Percentiles rank a stretch among this genome's conserved stretches.
Conservation (phyloP, 345 rosid species). For the Lenwebbia sp. region DNA sequence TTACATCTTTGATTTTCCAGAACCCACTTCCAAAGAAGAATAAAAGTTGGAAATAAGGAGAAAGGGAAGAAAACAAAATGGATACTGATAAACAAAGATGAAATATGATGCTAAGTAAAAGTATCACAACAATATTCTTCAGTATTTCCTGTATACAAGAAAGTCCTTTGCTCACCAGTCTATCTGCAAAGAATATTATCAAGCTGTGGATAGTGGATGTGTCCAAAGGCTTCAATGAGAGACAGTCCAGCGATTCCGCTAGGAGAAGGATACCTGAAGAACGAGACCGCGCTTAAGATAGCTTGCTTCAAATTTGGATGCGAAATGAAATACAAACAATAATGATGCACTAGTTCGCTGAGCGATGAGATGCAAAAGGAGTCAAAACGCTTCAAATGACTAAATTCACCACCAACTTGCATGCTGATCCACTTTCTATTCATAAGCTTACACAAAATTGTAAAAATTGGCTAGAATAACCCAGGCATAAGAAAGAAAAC, state of each 20-base stretch:
- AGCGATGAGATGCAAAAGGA: neutral
- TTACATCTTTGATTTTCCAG: neutral
- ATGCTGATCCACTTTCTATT: neutral
- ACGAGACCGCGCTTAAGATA: neutral
- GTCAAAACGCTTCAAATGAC: neutral
- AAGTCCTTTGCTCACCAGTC: conserved; percentile 52
- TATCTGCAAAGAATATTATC: conserved; percentile 50
- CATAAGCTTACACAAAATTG: neutral
- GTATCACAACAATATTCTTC: neutral
- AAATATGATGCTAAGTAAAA: neutral
- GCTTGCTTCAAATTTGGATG: neutral
- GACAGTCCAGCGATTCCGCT: conserved; percentile 47
- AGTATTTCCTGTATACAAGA: neutral
- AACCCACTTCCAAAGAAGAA: neutral
- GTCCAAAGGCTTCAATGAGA: conserved; percentile 50
- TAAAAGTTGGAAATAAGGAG: neutral
- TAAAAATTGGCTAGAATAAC: neutral
- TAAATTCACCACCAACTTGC: neutral
- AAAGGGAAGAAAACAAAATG: neutral
- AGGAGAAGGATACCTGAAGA: conserved; percentile 69
- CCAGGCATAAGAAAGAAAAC: neutral
- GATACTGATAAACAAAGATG: neutral
- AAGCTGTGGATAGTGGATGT: conserved; percentile 44
- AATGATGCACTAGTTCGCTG: neutral
- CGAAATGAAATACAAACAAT: neutral